Evolutionary conservation across 208 protist species (phyloP).

Genomic region (Trypanosoma rangeli): DNA sequence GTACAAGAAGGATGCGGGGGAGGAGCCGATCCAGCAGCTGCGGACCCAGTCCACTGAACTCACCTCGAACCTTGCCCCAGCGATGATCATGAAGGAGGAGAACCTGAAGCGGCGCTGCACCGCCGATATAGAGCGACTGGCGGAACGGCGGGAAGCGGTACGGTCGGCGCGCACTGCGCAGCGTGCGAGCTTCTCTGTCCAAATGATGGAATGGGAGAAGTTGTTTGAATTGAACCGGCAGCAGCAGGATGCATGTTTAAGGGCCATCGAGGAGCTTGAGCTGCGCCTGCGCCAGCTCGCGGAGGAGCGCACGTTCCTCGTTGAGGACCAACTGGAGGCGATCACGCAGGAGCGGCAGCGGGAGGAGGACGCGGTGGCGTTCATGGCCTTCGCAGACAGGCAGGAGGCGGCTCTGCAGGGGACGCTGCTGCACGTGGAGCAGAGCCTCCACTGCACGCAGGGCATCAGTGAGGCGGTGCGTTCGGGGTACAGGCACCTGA

Average conservation of each 20-base stretch:
- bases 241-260: slow-evolving; percentile 61
- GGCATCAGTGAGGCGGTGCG: slow-evolving; percentile 32
- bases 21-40: slow-evolving; percentile 32
- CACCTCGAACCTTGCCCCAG: slow-evolving; percentile 4
- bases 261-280: slow-evolving; percentile 77
- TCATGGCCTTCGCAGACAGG: slow-evolving; percentile 51
- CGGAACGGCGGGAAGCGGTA: slow-evolving; percentile 33
- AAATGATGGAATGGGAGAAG: slow-evolving; percentile 46
- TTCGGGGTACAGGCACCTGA: slow-evolving; percentile 34
- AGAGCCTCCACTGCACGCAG: slow-evolving; percentile 26
- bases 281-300: slow-evolving; percentile 46
- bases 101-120: slow-evolving; percentile 19
- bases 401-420: slow-evolving; percentile 34
- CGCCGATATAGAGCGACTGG: slow-evolving; percentile 45
- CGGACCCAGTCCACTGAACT: slow-evolving; percentile 32
- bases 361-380: slow-evolving; percentile 49
- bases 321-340: slow-evolving; percentile 52
- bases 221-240: slow-evolving; percentile 57
- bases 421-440: slow-evolving; percentile 30
- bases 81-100: slow-evolving; percentile 23
- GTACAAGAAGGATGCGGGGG: slow-evolving; percentile 34
- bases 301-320: slow-evolving; percentile 46
- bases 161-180: slow-evolving; percentile 34
- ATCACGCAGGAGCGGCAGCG: slow-evolving; percentile 52
- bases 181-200: slow-evolving; percentile 32